phyloP scores from a whole-genome alignment of 768 basidiomycete genomes.

The Chiua virens region DNA sequence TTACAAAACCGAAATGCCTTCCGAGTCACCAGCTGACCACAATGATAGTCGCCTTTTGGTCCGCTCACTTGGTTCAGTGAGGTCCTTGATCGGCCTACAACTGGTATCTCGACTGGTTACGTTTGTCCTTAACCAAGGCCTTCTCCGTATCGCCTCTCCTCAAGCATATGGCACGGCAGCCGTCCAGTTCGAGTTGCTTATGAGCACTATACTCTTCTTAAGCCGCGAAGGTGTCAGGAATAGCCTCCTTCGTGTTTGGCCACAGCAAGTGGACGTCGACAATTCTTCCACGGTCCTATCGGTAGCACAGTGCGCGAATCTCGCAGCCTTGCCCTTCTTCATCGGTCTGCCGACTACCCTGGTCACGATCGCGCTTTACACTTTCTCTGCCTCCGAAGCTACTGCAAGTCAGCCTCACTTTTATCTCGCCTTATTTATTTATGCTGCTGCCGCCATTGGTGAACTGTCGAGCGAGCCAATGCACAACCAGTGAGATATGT shows the following conservation, averaged over 20 bases:
- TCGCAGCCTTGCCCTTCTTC: conserved; percentile 63
- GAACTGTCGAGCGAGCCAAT: conserved; percentile 85
- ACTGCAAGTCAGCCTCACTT: conserved; percentile 68
- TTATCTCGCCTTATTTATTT: conserved; percentile 57
- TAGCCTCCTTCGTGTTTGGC: conserved; percentile 66
- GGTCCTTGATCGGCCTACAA: conserved; percentile 83
- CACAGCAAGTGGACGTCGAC: conserved; percentile 13
- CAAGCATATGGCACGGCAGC: conserved; percentile 86
- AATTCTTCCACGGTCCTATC: not conserved
- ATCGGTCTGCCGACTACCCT: conserved; percentile 69
- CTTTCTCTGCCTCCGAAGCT: conserved; percentile 47
- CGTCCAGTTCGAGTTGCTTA: conserved; percentile 90
- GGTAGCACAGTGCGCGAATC: conserved; percentile 36
- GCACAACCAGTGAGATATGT: conserved; percentile 59
- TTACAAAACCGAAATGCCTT: not conserved
- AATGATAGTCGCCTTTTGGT: conserved; percentile 20
- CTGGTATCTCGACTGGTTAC: conserved; percentile 82
- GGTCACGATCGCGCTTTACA: conserved; percentile 53
- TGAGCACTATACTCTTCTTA: conserved; percentile 88
- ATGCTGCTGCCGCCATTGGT: conserved; percentile 69
- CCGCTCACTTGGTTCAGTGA: conserved; percentile 41
- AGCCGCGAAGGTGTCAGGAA: conserved; percentile 92
- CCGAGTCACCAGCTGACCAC: not conserved
- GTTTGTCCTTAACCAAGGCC: conserved; percentile 84
- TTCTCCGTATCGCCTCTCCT: conserved; percentile 82